Base-by-base conservation (phyloP, 257 asterid species). In the Przewalskia tangutica region DNA sequence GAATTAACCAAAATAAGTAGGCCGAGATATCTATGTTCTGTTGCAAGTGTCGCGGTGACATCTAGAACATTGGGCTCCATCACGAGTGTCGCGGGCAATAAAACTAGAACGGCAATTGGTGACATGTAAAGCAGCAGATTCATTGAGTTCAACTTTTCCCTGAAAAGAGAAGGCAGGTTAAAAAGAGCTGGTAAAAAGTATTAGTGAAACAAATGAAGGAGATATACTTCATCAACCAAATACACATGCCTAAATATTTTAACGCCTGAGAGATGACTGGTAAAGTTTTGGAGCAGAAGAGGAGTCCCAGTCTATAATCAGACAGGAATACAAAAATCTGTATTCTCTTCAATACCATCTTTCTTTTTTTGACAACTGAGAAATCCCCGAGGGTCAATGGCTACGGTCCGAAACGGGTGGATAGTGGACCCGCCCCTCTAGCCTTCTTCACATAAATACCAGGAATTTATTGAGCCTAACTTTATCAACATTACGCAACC, bases 61-160 rank as follows among this genome's bases (percentile, higher is more conserved):
- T 89, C 90, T 32, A 85, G 50, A 18, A 93, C 99, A 3, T 93
- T 88, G 44, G 99, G 98, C 84, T 95, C 99, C 98, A 95, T 89
- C 64, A 90, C 67, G 36, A 91, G 82, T 6, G 96, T 86, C 8
- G 95, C 94, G 4, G 99, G 98, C 84, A 95, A 85, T 84, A 95
- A 81, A 83, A 91, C 96, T n/a, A 91, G 60, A 12, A 95, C 91
- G 10, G 99, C 98, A 8, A 95, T 88, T 46, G 99, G 99, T 68
- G 99, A 89, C 99, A 95, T 95, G 55, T 93, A 95, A 76, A 95
- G 97, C 91, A 95, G 87, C 95, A 95, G 87, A 85, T 95, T 95
- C 98, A 95, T 93, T 55, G 99, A 95, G 92, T 95, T 95, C 90
- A 95, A 83, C 87, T 90, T 95, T 89, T 95, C 99, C 91, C 99